Base-by-base conservation (phyloP, 371 early-diverging fungal genomes). In the Mortierella sp. region DNA sequence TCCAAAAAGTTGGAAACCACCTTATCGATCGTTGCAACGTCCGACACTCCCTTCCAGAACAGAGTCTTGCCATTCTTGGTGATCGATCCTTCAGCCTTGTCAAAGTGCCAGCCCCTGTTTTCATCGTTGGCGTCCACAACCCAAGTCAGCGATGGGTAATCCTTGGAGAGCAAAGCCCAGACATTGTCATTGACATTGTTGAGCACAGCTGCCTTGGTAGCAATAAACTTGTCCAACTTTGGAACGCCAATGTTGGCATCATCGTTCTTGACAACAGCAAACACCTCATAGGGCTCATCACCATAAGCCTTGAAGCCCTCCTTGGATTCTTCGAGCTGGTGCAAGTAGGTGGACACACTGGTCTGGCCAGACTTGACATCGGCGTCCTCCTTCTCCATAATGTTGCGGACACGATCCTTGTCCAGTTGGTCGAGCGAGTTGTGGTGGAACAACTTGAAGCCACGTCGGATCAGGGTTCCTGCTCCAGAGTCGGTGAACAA, bases 401-500 rank as follows among this genome's bases (percentile, higher is more conserved):
- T 87, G 44, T 84, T 86, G 59, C 95, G 92, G 52, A 98, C 79
- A 58, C 93, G 91, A 65, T 94, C 95, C 63, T 87, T 80, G 77
- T 98, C 95, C 7, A 93, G 67, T 24, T 90, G 83, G 3, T 86
- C 84, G 31, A 90, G 72, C 19, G 83, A 72, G 51, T 85, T 82
- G 67, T 89, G 86, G 65, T 88, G 87, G 79, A 89, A 91, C 34
- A 98, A 81, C 60, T 91, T 88, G 86, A 95, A 90, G 19, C 97
- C 98, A 50, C 97, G 93, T 57, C 96, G 94, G 48, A 98, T 95
- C 59, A 97, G 81, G 1, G 98, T 98, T 31, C 97, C 97, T 17
- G 98, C 95, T 31, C 98, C 97, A 41, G 89, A 89, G 79, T 97
- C 94, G 24, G 98, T 98, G 66, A 98, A 98, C 44, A 98, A 84